phyloP scores from a whole-genome alignment of 2,329 filamentous ascomycete species.

The Alternaria postmessia region DNA sequence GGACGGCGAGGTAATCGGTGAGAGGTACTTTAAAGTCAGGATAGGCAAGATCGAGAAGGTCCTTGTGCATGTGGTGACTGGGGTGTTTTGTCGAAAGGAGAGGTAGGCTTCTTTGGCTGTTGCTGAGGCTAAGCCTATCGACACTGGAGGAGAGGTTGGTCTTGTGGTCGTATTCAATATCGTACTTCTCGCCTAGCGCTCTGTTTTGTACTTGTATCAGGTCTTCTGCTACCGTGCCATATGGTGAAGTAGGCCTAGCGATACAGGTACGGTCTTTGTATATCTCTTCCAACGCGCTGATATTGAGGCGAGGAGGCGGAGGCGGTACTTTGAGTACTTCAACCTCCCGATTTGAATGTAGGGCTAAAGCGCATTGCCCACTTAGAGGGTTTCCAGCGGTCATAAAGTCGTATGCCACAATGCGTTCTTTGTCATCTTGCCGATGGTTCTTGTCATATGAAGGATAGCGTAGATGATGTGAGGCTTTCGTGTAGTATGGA shows the following conservation, averaged over 20 bases:
- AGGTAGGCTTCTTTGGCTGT: constrained; percentile 41
- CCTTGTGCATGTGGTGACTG: constrained; percentile 48
- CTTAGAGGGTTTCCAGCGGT: constrained; percentile 54
- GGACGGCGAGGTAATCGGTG: constrained; percentile 44
- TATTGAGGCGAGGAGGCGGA: constrained; percentile 52
- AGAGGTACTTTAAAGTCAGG: constrained; percentile 45
- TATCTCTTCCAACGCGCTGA: constrained; percentile 57
- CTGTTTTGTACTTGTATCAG: constrained; percentile 44
- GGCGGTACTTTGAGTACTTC: constrained; percentile 59
- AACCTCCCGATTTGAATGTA: constrained; percentile 62
- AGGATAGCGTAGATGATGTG: constrained; percentile 54
- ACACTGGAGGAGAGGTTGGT: constrained; percentile 38
- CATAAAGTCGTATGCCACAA: constrained; percentile 70
- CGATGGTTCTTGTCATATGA: constrained; percentile 56
- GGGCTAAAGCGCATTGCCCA: constrained; percentile 62
- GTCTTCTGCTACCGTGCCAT: constrained; percentile 47
- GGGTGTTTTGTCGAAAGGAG: constrained; percentile 38
- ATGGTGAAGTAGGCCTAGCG: constrained; percentile 38
- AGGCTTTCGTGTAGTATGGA: constrained; percentile 56
- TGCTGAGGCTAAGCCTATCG: constrained; percentile 44
- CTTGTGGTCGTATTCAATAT: constrained; percentile 30
- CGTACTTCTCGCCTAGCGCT: constrained; percentile 39
- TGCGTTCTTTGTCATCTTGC: constrained; percentile 56
- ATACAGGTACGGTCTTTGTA: constrained; percentile 45
- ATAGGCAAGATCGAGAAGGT: constrained; percentile 48